phyloP scores from a whole-genome alignment of 768 basidiomycete genomes.

The Agaricus blazei region DNA sequence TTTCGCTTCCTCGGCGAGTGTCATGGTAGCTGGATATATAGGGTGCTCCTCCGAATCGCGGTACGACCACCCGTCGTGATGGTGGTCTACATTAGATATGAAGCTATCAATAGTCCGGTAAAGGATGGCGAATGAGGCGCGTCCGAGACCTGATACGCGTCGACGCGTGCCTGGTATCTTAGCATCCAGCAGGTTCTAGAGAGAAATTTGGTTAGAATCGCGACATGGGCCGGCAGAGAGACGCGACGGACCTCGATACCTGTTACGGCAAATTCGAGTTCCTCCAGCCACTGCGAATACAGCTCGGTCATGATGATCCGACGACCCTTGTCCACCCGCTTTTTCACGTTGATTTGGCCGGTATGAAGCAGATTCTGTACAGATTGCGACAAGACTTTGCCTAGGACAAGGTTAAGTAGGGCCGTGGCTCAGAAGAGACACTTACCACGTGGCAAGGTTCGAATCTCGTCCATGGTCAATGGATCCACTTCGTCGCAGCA shows the following conservation, averaged over 20 bases:
- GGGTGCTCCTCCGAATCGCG: conserved; percentile 22
- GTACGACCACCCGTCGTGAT: conserved; percentile 37
- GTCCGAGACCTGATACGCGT: conserved; percentile 31
- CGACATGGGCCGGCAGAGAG: neutral
- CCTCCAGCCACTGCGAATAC: conserved; percentile 37
- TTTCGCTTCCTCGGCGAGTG: conserved; percentile 40
- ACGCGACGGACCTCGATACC: conserved; percentile 30
- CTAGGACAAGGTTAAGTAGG: neutral
- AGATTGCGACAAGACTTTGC: conserved; percentile 8
- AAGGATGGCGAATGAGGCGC: conserved; percentile 33
- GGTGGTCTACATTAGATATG: conserved; percentile 37
- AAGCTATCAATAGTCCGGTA: conserved; percentile 39
- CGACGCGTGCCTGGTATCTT: conserved; percentile 32
- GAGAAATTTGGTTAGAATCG: neutral
- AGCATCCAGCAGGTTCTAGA: conserved; percentile 30
- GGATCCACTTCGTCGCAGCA: neutral
- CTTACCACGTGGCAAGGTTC: conserved; percentile 14
- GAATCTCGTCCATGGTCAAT: neutral
- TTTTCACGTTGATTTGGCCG: conserved; percentile 26
- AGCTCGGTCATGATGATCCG: conserved; percentile 37
- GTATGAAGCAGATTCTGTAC: conserved; percentile 28
- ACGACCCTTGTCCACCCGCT: conserved; percentile 19
- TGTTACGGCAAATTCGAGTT: conserved; percentile 30
- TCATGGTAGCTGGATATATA: conserved; percentile 33
- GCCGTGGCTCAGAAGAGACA: neutral